Conservation (phyloP, 306 rosid species). For the Trifolium fragiferum region DNA sequence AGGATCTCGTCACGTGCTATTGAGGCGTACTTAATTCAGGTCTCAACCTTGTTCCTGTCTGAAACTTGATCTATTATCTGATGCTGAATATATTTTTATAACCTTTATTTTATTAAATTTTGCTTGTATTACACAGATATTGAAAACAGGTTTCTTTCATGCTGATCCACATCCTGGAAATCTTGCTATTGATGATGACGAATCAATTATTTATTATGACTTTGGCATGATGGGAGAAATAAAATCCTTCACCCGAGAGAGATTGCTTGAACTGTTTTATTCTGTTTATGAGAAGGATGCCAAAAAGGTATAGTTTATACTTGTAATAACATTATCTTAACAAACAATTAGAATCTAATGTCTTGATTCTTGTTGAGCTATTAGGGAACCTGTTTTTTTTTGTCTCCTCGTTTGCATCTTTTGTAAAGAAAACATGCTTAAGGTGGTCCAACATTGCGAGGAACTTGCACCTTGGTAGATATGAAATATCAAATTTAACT, state of each 20-base stretch:
- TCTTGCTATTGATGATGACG: constrained; percentile 83
- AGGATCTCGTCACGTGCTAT: constrained; percentile 77
- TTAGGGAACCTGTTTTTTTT: not conserved
- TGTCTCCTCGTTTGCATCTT: not conserved
- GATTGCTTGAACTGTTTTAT: constrained; percentile 89
- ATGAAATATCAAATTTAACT: constrained; percentile 6
- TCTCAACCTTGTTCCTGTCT: constrained; percentile 37
- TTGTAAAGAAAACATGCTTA: constrained; percentile 7
- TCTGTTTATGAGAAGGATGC: constrained; percentile 88
- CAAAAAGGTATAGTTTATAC: constrained; percentile 64
- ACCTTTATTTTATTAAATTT: constrained; percentile 9
- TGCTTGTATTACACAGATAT: constrained; percentile 65
- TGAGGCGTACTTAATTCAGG: constrained; percentile 97
- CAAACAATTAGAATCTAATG: constrained; percentile 20
- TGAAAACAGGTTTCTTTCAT: constrained; percentile 94
- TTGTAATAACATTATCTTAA: not conserved
- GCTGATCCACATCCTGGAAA: constrained; percentile 99
- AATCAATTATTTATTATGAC: constrained; percentile 86
- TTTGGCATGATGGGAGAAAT: constrained; percentile 99
- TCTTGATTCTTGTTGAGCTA: constrained; percentile 25
- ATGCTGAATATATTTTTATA: constrained; percentile 18
- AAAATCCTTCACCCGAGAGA: constrained; percentile 84
- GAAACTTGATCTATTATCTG: constrained; percentile 20
- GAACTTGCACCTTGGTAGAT: constrained; percentile 14
- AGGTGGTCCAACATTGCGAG: not conserved